These are phyloP conservation scores for Vigna trinervia DNA, from an alignment of 306 rosid genomes.

Conservation along the genomic window DNA sequence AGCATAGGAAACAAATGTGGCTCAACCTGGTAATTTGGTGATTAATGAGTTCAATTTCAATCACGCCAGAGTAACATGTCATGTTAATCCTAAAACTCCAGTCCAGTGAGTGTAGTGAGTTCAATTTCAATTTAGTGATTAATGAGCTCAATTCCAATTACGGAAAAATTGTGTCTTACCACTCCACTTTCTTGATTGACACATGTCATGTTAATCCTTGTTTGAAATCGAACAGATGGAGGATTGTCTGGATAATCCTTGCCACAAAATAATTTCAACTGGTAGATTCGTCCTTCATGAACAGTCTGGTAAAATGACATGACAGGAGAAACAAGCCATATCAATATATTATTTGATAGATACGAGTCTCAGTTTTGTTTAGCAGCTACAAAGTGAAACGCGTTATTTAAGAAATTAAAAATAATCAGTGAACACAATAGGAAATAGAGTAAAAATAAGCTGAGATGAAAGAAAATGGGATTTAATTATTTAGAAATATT, in stretches of 20 bases:
- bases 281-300: constrained; percentile 95
- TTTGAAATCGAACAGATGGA: constrained; percentile 93
- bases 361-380: background rate
- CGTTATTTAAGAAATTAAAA: background rate
- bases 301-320: constrained; percentile 71
- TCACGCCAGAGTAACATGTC: constrained; percentile 60
- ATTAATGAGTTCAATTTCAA: constrained; percentile 49
- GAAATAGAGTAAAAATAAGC: background rate
- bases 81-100: constrained; percentile 64
- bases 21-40: constrained; percentile 71
- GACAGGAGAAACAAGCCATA: constrained; percentile 24
- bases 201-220: constrained; percentile 93
- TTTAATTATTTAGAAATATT: background rate
- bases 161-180: constrained; percentile 58
- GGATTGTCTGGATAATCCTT: constrained; percentile 95
- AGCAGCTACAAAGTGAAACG: background rate
- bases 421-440: background rate
- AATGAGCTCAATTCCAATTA: constrained; percentile 49
- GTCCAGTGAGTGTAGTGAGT: constrained; percentile 40
- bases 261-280: constrained; percentile 91
- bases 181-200: constrained; percentile 86
- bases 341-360: constrained; percentile 26
- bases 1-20: constrained; percentile 93
- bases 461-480: constrained; percentile 6
- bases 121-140: constrained; percentile 43